Evolutionary conservation across 352 stramenopile genomes (phyloP), one percentile per base, ranked within the genome.

Genomic region (Globisporangium splendens): DNA sequence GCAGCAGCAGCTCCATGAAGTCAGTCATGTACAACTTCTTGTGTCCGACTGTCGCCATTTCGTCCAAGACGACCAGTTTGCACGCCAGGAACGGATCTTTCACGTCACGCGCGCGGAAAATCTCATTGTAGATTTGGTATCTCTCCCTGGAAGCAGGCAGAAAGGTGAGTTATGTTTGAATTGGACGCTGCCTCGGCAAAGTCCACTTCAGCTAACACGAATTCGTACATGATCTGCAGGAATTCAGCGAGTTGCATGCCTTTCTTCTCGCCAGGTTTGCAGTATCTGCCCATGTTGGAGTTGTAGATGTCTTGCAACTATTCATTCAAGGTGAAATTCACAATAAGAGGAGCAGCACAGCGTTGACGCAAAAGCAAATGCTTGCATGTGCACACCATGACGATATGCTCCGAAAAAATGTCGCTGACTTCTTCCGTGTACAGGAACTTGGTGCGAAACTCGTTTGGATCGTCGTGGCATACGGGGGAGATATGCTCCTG

Each of bases 351-450:
- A 17, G 21, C 15, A n/a, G 38, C 8, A 52, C 18, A n/a, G 3
- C 39, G n/a, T n/a, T 18, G 13, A 44, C 38, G 43, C 21, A 17
- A 18, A 18, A 31, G 17, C 7, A 20, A n/a, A 35, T 55, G 63
- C 41, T 35, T 10, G 7, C 28, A 8, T 35, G 28, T 8, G 1
- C 28, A 8, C 70, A 91, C 78, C 69, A 91, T 53, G 20, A 79
- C 79, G 48, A 91, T 77, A 61, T 89, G 70, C 53, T 91, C 81
- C 12, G 76, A 79, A 50, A 91, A 89, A 35, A 74, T 60, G 41
- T 91, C 79, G 70, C 79, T 89, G 33, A 89, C 46, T 68, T 89
- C 81, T 62, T 91, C 81, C 0, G 74, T 91, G 64, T 91, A 91
- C 28, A 91, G 63, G 50, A 84, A 91, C 33, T 72, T 70, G 28